A percentile compares a stretch with the other conserved stretches of the same genome.
Conservation (phyloP, 2,329 filamentous ascomycete species). For the Dactylellina sp. region DNA sequence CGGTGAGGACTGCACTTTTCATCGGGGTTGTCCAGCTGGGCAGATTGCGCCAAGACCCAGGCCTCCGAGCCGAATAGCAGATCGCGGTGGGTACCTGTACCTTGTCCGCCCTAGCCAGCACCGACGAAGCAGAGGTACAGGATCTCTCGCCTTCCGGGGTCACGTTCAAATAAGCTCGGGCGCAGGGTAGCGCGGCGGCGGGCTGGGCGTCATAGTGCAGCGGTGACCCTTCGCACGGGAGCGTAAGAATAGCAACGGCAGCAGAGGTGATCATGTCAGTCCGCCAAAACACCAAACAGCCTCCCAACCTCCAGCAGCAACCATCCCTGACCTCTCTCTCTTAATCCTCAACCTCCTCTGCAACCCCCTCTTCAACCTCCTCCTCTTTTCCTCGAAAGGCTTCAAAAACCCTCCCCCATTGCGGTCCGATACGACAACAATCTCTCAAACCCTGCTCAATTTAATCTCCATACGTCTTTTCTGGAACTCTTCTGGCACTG, state of each 20-base stretch:
- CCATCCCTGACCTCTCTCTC: neutral
- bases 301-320: neutral
- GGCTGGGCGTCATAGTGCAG: conserved; percentile 22
- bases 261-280: conserved; percentile 50
- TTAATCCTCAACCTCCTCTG: neutral
- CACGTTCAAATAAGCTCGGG: neutral
- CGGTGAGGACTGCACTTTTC: neutral
- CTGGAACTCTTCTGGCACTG: neutral
- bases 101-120: too few species aligned
- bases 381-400: neutral
- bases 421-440: neutral
- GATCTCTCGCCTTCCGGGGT: neutral
- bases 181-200: neutral
- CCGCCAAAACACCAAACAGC: conserved; percentile 32
- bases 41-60: conserved; percentile 13
- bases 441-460: neutral
- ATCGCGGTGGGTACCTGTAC: conserved; percentile 14
- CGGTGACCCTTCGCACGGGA: conserved; percentile 23
- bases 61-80: neutral
- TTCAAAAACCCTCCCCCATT: neutral
- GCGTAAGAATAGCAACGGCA: conserved; percentile 31
- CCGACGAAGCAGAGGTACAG: neutral
- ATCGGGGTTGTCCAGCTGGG: conserved; percentile 23
- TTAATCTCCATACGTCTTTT: neutral
- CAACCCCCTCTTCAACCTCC: neutral